Conservation (phyloP, 2,329 filamentous ascomycete species). For the Xylaria sp. region DNA sequence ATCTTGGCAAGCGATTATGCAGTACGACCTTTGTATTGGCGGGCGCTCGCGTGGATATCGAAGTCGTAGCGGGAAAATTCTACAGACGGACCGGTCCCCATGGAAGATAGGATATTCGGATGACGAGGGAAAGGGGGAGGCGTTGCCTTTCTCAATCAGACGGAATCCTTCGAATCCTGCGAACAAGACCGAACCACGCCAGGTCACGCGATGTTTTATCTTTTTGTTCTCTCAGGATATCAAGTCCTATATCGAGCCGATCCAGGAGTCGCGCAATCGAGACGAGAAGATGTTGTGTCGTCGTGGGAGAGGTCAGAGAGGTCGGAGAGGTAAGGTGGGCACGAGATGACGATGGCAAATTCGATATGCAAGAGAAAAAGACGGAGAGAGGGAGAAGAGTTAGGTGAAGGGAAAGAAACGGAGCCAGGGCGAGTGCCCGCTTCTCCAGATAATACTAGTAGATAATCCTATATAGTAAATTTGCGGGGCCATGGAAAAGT, state of each 20-base stretch:
- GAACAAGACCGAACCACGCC: conserved; percentile 12
- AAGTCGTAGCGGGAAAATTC: conserved; percentile 21
- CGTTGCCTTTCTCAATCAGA: conserved; percentile 14
- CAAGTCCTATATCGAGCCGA: conserved; percentile 3
- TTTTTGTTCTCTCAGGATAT: background rate
- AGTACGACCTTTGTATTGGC: conserved; percentile 32
- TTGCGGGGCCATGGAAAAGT: conserved; percentile 32
- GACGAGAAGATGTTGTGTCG: background rate
- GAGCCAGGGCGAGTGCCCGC: conserved; percentile 41
- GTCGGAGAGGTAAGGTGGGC: conserved; percentile 22
- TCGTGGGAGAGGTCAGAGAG: conserved; percentile 8
- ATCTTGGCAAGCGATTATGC: conserved; percentile 66
- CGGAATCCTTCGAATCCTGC: conserved; percentile 15
- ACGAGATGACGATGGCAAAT: conserved; percentile 21
- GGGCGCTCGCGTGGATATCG: conserved; percentile 25
- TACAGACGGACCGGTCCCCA: conserved; percentile 25
- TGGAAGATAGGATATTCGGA: conserved; percentile 24
- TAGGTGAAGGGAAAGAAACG: conserved; percentile 42
- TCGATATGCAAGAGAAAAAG: conserved; percentile 37
- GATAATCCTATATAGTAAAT: conserved; percentile 18
- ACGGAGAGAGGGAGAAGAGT: conserved; percentile 36
- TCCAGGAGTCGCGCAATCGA: background rate
- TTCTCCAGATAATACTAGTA: conserved; percentile 33
- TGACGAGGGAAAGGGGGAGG: background rate
- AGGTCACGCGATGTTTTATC: conserved; percentile 10